A percentile compares a stretch with the other conserved stretches of the same genome.
Conservation (phyloP, 2,329 filamentous ascomycete species). For the Nigrograna mackinnonii region DNA sequence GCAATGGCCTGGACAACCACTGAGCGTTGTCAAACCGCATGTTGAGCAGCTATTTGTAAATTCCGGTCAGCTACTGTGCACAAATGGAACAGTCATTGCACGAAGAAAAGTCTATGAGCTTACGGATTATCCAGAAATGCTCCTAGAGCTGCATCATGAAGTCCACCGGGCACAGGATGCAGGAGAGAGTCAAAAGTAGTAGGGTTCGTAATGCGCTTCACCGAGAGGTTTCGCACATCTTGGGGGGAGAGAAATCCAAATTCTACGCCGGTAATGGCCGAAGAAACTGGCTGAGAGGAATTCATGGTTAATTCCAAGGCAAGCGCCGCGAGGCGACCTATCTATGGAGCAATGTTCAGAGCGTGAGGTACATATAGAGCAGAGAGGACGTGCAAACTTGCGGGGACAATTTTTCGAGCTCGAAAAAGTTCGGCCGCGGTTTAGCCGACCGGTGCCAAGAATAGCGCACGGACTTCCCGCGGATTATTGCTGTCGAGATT, state of each 20-base stretch:
- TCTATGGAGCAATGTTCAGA: slow-evolving; percentile 8
- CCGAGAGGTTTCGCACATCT: slow-evolving; percentile 87
- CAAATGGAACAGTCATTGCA: too few species aligned
- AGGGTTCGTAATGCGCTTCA: slow-evolving; percentile 91
- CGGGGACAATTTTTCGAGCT: slow-evolving; percentile 35
- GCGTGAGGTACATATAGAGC: background rate
- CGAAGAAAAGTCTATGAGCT: too few species aligned
- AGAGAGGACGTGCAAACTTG: slow-evolving; percentile 17
- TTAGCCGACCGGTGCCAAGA: background rate
- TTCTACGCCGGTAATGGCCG: slow-evolving; percentile 82
- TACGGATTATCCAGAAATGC: slow-evolving; percentile 86
- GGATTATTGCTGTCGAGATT: background rate
- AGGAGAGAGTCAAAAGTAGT: slow-evolving; percentile 92
- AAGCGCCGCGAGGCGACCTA: slow-evolving; percentile 15
- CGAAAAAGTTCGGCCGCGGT: slow-evolving; percentile 4
- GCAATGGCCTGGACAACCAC: slow-evolving; percentile 82
- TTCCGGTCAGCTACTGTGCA: background rate
- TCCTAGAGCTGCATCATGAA: slow-evolving; percentile 90
- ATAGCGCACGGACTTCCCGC: too few species aligned
- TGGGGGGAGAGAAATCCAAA: slow-evolving; percentile 82
- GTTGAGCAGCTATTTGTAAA: slow-evolving; percentile 80
- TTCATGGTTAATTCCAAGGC: slow-evolving; percentile 50
- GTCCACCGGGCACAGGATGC: slow-evolving; percentile 85
- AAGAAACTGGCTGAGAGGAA: slow-evolving; percentile 73
- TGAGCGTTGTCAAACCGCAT: slow-evolving; percentile 79